Percentiles rank a stretch among this genome's conserved stretches.
Evolutionary conservation across 306 rosid species (phyloP).

Genomic region (Vicia villosa): DNA sequence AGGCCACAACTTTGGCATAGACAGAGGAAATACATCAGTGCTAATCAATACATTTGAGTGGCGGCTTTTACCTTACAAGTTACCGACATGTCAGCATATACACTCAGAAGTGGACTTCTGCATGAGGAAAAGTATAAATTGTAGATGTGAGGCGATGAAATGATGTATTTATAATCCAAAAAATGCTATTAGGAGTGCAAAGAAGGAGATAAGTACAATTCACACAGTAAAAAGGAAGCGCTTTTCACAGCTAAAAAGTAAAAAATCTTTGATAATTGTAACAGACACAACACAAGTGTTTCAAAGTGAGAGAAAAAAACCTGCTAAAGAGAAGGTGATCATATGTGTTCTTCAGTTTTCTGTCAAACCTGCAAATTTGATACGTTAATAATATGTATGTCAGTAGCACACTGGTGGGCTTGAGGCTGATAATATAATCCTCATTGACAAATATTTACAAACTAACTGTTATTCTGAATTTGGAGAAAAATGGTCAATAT

Average conservation of each 20-base stretch:
- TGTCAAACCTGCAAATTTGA: slow-evolving; percentile 81
- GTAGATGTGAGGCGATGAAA: slow-evolving; percentile 30
- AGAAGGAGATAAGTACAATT: background rate
- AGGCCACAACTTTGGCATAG: slow-evolving; percentile 18
- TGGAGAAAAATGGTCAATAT: slow-evolving; percentile 1
- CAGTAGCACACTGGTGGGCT: slow-evolving; percentile 5
- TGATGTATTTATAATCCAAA: slow-evolving; percentile 25
- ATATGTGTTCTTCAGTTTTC: slow-evolving; percentile 92
- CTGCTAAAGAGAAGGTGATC: slow-evolving; percentile 99
- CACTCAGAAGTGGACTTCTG: slow-evolving; percentile 97
- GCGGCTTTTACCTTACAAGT: slow-evolving; percentile 79
- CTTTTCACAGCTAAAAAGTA: slow-evolving; percentile 5
- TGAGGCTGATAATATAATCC: slow-evolving; percentile 26
- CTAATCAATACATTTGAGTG: slow-evolving; percentile 15
- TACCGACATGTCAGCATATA: slow-evolving; percentile 96
- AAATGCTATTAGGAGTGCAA: slow-evolving; percentile 13
- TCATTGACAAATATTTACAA: slow-evolving; percentile 24
- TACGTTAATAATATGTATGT: slow-evolving; percentile 17
- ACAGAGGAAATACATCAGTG: slow-evolving; percentile 26
- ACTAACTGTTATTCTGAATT: slow-evolving; percentile 11
- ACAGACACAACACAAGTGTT: slow-evolving; percentile 4
- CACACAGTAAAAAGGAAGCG: background rate
- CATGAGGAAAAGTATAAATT: slow-evolving; percentile 39
- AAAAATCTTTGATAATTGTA: slow-evolving; percentile 12
- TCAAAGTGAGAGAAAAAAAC: slow-evolving; percentile 52